Evolutionary conservation across 1,284 basidiomycete species (phyloP).

Genomic region (Melanopsichium pennsylvanicum): DNA sequence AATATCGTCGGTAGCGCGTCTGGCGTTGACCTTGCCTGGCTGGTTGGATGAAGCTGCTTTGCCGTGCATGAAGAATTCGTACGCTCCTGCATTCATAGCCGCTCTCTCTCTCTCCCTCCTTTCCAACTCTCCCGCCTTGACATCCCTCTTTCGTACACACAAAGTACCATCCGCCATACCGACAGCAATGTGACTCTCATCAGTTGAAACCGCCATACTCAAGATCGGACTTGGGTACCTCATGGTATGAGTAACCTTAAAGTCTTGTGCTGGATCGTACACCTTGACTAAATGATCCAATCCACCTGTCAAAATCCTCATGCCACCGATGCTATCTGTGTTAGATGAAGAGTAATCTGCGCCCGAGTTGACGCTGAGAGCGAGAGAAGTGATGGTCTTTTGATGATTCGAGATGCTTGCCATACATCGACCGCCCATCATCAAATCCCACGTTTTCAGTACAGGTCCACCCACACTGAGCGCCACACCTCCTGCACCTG

Average conservation of each 20-base stretch:
- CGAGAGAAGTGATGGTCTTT: constrained; percentile 90
- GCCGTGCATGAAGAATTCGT: constrained; percentile 74
- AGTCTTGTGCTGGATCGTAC: constrained; percentile 80
- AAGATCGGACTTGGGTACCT: constrained; percentile 93
- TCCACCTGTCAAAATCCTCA: constrained; percentile 84
- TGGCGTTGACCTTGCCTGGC: constrained; percentile 14
- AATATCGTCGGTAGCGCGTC: constrained; percentile 66
- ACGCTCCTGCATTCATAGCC: constrained; percentile 73
- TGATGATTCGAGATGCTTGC: constrained; percentile 79
- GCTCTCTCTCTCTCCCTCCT: constrained; percentile 68
- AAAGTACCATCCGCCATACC: constrained; percentile 97
- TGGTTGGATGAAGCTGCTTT: constrained; percentile 34
- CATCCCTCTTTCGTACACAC: constrained; percentile 70
- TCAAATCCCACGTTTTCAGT: constrained; percentile 92
- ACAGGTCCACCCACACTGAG: constrained; percentile 91
- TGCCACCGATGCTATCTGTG: constrained; percentile 68
- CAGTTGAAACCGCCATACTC: constrained; percentile 91
- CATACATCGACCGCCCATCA: constrained; percentile 78
- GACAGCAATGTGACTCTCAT: constrained; percentile 93
- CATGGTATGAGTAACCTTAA: constrained; percentile 95
- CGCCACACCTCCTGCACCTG: constrained; percentile 77
- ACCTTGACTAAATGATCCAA: constrained; percentile 98
- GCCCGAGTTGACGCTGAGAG: constrained; percentile 54
- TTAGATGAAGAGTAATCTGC: constrained; percentile 45
- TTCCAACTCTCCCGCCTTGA: constrained; percentile 74